Conservation (phyloP, 176 grass and related monocot genomes). For the Carex parvula region DNA sequence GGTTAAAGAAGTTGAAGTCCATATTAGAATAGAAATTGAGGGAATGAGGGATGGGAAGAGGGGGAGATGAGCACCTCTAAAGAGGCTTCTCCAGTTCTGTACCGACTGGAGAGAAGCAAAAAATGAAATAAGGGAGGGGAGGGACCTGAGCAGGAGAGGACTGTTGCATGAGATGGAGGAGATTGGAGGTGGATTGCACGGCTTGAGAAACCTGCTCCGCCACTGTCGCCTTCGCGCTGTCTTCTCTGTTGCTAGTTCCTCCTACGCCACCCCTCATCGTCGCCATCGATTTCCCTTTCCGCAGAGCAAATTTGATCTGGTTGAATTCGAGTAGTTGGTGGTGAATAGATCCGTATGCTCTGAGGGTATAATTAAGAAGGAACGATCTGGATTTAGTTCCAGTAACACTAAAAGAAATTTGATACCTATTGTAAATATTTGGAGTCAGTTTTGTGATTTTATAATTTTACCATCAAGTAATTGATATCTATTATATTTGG, state of each 20-base stretch:
- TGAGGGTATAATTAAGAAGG: too few relatives aligned
- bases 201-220: constrained; percentile 79
- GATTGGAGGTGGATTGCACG: constrained; percentile 89
- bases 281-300: constrained; percentile 36
- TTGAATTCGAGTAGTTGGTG: not conserved
- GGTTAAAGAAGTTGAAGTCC: not conserved
- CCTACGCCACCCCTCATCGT: constrained; percentile 16
- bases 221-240: constrained; percentile 41
- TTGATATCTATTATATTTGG: too few relatives aligned
- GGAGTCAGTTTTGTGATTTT: too few relatives aligned
- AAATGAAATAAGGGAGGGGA: not conserved
- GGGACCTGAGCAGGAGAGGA: constrained; percentile 74
- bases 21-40: not conserved
- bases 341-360: too few relatives aligned
- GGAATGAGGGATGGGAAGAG: not conserved
- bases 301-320: too few relatives aligned
- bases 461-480: too few relatives aligned
- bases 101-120: not conserved
- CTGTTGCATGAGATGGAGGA: constrained; percentile 84
- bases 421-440: too few relatives aligned
- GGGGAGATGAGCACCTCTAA: not conserved
- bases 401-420: too few relatives aligned
- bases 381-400: too few relatives aligned
- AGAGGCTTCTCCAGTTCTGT: not conserved
- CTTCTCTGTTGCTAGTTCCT: constrained; percentile 19